phyloP scores from a whole-genome alignment of 225 moss, liverwort and hornwort genomes.

The Sphagnum contortum region DNA sequence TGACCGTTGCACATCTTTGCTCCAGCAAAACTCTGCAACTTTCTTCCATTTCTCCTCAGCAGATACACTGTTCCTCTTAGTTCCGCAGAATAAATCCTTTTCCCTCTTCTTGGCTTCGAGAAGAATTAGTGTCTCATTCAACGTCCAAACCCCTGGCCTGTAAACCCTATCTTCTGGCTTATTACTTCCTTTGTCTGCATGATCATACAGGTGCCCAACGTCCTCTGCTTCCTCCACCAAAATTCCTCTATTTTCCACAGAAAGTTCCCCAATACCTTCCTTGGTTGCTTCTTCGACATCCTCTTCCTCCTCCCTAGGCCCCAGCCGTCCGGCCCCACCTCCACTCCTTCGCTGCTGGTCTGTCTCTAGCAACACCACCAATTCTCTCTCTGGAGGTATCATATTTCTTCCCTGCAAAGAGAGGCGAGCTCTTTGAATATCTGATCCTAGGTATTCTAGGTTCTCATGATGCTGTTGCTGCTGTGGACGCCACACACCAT shows the following conservation, averaged over 20 bases:
- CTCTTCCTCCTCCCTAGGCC: not conserved
- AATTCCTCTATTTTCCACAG: not conserved
- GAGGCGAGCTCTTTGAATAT: not conserved
- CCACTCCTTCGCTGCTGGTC: not conserved
- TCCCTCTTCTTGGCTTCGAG: slow-evolving; percentile 20
- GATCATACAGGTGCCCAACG: not conserved
- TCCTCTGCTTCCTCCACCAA: slow-evolving; percentile 6
- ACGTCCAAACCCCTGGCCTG: slow-evolving; percentile 11
- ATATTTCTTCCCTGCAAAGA: not conserved
- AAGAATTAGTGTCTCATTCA: slow-evolving; percentile 13
- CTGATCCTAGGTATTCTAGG: slow-evolving; percentile 3
- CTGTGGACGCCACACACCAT: not conserved
- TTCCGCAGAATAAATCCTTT: slow-evolving; percentile 8
- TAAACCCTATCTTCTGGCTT: slow-evolving; percentile 14
- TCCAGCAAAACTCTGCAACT: slow-evolving; percentile 15
- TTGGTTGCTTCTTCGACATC: too few relatives aligned
- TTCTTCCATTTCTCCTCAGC: slow-evolving; percentile 16
- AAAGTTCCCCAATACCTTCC: not conserved
- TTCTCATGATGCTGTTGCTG: not conserved
- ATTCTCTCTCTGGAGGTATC: not conserved
- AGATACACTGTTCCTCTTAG: slow-evolving; percentile 13
- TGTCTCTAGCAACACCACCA: slow-evolving; percentile 3
- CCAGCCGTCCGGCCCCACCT: not conserved
- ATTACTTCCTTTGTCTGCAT: not conserved
- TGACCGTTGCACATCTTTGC: slow-evolving; percentile 12